Base-by-base conservation (phyloP, 148 eudicot species). In the Fallopia convolvulus region DNA sequence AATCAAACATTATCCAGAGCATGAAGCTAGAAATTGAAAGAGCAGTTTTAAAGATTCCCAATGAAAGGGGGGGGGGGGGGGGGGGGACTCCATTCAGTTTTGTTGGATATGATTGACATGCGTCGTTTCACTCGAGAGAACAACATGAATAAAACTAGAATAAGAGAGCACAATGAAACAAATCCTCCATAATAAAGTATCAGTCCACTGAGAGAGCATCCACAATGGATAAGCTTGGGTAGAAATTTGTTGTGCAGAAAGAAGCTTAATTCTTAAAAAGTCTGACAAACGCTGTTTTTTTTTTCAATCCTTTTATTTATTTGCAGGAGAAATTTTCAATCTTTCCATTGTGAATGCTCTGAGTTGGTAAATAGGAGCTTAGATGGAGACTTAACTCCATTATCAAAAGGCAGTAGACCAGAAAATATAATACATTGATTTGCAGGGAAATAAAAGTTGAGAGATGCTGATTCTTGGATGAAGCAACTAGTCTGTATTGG, bases 301-400 rank as follows among this genome's bases (percentile, higher is more conserved):
- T 8, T 6, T 44, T 44, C 47, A 44, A 6, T 8, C 47, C 47
- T 44, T 44, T 44, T 7, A 8, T 3, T 36, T 6, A 44, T 8
- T 44, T 44, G 7, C 7, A 9, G 10, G 7, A 44, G 47, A 44
- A 44, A 44, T 44, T 44, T 9, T 9, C 47, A 44, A 44, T 9
- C 2, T 42, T 9, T 44, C 47, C 47, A 44, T 44, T 6, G 8
- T 44, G 47, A 39, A 17, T 39, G 17, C 72, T 36, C 72, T 36
- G 3, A 36, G 44, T 68, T 65, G 70, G 18, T 65, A 36, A 26
- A 65, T 65, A 30, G n/a, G 36, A 68, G 72, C 21, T 68, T 33
- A 33, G 72, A 68, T 68, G 72, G 46, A 68, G 18, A 36, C 72
- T 68, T 44, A 58, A 68, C 44, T 68, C 72, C 21, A 68, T n/a